Conservation (phyloP, 176 grass and related monocot genomes). For the Oryza brachyantha region DNA sequence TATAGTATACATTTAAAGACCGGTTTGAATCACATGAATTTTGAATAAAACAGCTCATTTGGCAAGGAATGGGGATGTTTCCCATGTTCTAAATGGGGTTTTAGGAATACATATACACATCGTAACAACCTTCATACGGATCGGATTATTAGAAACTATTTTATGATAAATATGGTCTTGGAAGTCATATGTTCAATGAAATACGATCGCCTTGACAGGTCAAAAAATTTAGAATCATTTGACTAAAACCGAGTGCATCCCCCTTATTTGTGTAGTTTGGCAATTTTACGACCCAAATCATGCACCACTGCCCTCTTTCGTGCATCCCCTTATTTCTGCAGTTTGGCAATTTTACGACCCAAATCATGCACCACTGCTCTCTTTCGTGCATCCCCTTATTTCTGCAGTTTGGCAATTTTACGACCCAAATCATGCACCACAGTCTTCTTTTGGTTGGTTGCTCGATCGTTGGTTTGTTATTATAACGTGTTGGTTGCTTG, state of each 20-base stretch:
- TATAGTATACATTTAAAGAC: too few relatives aligned
- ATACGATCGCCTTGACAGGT: not conserved
- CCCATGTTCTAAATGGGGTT: not conserved
- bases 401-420: not conserved
- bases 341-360: too few relatives aligned
- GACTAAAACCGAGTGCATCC: not conserved
- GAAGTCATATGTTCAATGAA: not conserved
- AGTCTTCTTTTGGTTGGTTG: not conserved
- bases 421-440: not conserved
- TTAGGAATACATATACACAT: not conserved
- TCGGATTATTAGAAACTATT: not conserved
- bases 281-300: too few relatives aligned
- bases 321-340: too few relatives aligned
- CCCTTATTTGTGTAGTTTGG: not conserved
- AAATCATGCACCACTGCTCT: too few relatives aligned
- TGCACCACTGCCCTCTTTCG: too few relatives aligned
- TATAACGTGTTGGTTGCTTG: not conserved
- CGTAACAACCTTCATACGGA: too few relatives aligned
- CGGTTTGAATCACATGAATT: not conserved
- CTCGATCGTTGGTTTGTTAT: not conserved
- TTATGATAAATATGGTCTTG: not conserved
- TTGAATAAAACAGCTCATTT: not conserved
- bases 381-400: too few relatives aligned
- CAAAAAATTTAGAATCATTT: not conserved
- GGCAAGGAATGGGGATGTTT: not conserved